Evolutionary conservation across 108 stramenopile species (phyloP).

Genomic region (Parmales sp.): DNA sequence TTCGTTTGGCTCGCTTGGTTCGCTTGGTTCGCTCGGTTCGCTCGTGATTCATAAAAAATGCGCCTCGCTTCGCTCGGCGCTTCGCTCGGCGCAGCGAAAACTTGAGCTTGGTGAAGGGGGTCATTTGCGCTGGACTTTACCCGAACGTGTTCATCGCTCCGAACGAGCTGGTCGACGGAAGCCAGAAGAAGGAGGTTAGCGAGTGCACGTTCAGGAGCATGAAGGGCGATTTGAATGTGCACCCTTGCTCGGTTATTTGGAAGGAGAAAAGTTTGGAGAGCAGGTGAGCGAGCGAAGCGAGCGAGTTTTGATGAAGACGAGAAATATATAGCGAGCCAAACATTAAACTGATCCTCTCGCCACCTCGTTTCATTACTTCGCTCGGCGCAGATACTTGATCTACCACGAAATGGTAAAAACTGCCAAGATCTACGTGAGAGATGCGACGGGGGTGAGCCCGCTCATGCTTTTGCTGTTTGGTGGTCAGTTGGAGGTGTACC

Average conservation of each 20-base stretch:
- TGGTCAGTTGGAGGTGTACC: constrained; percentile 47
- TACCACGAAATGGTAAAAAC: constrained; percentile 72
- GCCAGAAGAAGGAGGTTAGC: constrained; percentile 32
- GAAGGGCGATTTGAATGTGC: constrained; percentile 53
- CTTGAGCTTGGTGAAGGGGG: constrained; percentile 60
- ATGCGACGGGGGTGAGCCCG: constrained; percentile 44
- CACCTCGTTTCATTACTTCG: no score
- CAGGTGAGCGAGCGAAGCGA: no score
- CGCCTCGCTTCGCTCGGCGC: no score
- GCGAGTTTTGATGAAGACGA: no score
- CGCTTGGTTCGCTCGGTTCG: no score
- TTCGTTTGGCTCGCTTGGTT: no score
- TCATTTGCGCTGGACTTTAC: constrained; percentile 84
- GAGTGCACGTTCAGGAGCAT: constrained; percentile 41
- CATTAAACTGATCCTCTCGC: no score
- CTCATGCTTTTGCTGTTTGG: constrained; percentile 61
- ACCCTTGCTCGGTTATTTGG: constrained; percentile 56
- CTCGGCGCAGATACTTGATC: no score
- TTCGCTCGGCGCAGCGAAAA: no score
- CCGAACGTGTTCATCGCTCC: constrained; percentile 76
- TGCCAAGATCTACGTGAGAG: constrained; percentile 54
- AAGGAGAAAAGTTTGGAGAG: constrained; percentile 40
- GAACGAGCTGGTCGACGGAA: constrained; percentile 25
- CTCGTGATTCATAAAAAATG: no score
- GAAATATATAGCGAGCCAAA: no score